Conservation (phyloP, 441 rosid species). For the Gossypium davidsonii region DNA sequence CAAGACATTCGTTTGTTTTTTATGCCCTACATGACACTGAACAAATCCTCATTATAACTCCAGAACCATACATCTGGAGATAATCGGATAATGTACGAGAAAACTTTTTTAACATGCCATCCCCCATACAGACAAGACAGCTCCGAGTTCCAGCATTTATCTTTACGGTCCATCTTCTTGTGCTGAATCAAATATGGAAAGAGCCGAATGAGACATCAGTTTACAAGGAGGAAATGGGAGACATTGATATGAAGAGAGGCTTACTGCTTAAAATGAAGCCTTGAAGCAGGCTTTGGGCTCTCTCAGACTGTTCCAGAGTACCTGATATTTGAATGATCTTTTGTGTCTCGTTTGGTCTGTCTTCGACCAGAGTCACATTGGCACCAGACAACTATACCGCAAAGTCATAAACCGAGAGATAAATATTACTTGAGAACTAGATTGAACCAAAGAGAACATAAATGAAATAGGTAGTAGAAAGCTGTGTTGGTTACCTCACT, state of each 20-base stretch:
- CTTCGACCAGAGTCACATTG: constrained; percentile 67
- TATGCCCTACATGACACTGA: neutral
- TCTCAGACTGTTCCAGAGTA: constrained; percentile 84
- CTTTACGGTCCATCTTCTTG: constrained; percentile 65
- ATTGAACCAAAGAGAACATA: constrained; percentile 6
- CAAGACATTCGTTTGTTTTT: neutral
- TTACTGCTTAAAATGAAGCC: constrained; percentile 95
- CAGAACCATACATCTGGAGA: neutral
- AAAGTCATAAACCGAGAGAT: constrained; percentile 7
- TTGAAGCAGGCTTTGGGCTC: constrained; percentile 95
- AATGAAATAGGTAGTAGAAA: neutral
- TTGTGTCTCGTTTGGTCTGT: constrained; percentile 54
- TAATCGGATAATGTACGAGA: neutral
- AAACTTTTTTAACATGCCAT: neutral
- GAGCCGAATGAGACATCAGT: neutral
- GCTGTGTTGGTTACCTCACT: constrained; percentile 58
- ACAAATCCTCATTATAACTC: constrained; percentile 4
- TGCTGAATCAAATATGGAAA: constrained; percentile 34
- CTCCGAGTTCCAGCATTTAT: constrained; percentile 12
- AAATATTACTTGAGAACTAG: neutral
- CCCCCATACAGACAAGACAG: neutral
- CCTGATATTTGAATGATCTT: constrained; percentile 80
- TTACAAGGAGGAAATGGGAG: neutral
- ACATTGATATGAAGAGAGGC: constrained; percentile 16
- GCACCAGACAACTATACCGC: constrained; percentile 81